A percentile compares a stretch with the other conserved stretches of the same genome.
These are phyloP conservation scores for Colletotrichum salicis DNA, from an alignment of 2,329 filamentous ascomycete species.

Conservation along the genomic window DNA sequence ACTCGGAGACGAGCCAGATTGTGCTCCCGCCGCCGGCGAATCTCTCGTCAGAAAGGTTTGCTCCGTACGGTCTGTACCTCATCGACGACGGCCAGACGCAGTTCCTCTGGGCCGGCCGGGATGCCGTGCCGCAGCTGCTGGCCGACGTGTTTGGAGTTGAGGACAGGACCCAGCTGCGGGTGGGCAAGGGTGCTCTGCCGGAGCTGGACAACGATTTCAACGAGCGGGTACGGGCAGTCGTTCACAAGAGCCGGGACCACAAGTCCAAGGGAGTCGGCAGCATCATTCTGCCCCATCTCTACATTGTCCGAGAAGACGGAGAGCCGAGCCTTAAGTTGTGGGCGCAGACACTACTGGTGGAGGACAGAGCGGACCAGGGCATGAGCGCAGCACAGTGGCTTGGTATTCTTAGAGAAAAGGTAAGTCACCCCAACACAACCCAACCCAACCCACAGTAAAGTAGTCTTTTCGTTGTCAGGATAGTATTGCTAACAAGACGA, in stretches of 20 bases:
- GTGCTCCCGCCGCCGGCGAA: slow-evolving; percentile 86
- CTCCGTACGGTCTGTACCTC: slow-evolving; percentile 91
- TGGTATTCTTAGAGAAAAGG: slow-evolving; percentile 93
- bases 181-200: slow-evolving; percentile 89
- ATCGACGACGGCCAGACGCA: slow-evolving; percentile 98
- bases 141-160: slow-evolving; percentile 89
- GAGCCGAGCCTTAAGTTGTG: slow-evolving; percentile 95
- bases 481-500: not conserved
- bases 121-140: slow-evolving; percentile 89
- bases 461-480: not conserved
- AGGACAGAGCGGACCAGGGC: slow-evolving; percentile 93
- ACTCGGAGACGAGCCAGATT: slow-evolving; percentile 88
- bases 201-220: slow-evolving; percentile 96
- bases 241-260: slow-evolving; percentile 93
- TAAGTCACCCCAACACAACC: slow-evolving; percentile 50
- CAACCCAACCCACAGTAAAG: not conserved
- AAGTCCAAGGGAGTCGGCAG: slow-evolving; percentile 88
- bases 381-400: slow-evolving; percentile 95
- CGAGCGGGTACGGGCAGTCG: slow-evolving; percentile 87
- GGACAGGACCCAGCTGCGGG: slow-evolving; percentile 85
- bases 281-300: slow-evolving; percentile 91
- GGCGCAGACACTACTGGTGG: slow-evolving; percentile 95
- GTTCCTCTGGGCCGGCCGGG: slow-evolving; percentile 95
- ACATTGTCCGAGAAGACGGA: slow-evolving; percentile 93
- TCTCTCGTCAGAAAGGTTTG: slow-evolving; percentile 86